phyloP scores from a whole-genome alignment of 1,284 basidiomycete species.

The Ganoderma resinaceum region DNA sequence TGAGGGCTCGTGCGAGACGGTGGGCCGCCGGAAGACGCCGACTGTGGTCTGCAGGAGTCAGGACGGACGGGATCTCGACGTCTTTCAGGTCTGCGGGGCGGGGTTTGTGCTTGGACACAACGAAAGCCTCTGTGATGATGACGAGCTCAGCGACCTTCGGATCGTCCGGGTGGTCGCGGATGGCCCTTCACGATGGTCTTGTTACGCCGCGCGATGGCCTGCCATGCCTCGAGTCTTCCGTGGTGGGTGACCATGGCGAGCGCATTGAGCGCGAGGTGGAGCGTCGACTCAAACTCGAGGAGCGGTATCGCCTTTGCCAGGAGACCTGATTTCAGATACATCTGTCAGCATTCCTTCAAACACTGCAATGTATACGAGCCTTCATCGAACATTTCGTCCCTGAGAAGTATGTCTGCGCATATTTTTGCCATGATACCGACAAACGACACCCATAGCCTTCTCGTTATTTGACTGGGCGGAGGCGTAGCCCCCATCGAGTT shows the following conservation, averaged over 20 bases:
- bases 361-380: conserved; percentile 44
- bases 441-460: conserved; percentile 50
- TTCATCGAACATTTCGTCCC: conserved; percentile 59
- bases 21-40: conserved; percentile 46
- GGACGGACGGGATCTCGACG: conserved; percentile 3
- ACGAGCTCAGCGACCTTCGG: conserved; percentile 52
- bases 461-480: conserved; percentile 25
- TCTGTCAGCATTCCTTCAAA: not conserved
- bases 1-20: conserved; percentile 46
- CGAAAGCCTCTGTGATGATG: conserved; percentile 50
- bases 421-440: conserved; percentile 66
- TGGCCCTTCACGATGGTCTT: conserved; percentile 47
- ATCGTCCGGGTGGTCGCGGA: conserved; percentile 57
- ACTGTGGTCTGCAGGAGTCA: conserved; percentile 18
- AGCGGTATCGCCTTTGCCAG: conserved; percentile 59
- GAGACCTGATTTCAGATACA: conserved; percentile 47
- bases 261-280: conserved; percentile 58
- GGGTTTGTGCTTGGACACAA: conserved; percentile 48
- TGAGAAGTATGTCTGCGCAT: conserved; percentile 60
- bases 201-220: conserved; percentile 54
- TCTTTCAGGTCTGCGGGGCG: conserved; percentile 38
- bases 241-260: conserved; percentile 65
- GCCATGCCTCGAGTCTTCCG: conserved; percentile 55
- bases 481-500: conserved; percentile 45
- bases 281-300: conserved; percentile 51